Base-by-base conservation (phyloP, 2,329 filamentous ascomycete species). In the Ceratocystis destructans region DNA sequence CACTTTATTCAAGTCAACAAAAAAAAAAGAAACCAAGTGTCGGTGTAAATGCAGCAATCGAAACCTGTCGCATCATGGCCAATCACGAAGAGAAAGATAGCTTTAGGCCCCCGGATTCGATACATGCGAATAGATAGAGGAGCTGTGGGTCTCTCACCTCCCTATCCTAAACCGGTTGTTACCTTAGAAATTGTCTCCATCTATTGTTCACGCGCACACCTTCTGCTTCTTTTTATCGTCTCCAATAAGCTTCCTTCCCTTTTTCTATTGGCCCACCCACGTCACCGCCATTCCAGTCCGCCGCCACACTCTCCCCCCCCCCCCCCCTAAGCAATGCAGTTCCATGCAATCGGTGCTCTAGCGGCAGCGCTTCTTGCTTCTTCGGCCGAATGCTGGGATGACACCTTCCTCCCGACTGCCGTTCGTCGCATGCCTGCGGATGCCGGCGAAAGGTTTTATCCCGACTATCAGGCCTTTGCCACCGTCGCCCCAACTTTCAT, bases 391-490 rank as follows among this genome's bases (percentile, higher is more conserved):
- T 66, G 73, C 1, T 76, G 76, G 41, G 73, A 74, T 33, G 72
- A 72, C 17, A n/a, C 28, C 63, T 67, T 68, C 20, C 70, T 75
- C 5, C 87, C 87, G 0, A 80, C 82, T 1, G 88, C 83, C 0
- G 79, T 92, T 65, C 83, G 82, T 72, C 91, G 91, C 73, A 89
- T 92, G 83, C 79, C 83, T 61, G 79, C 79, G 4, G 85, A 90
- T 72, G 82, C 84, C 62, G 83, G 83, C 68, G 87, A 89, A 73
- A 94, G 90, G 79, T 87, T 93, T 72, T 83, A 86, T 70, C 77
- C 86, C 66, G 81, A 88, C 57, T 87, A 90, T 73, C 86, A 79
- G 70, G 79, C 77, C 69, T 83, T 83, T 70, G 68, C 69, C 61
- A 41, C 67, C 66, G 55, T 63, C 66, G 50, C 28, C 31, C 65